Percentiles rank a stretch among this genome's conserved stretches.
Conservation (phyloP, 768 basidiomycete genomes). For the Kwoniella sp. region DNA sequence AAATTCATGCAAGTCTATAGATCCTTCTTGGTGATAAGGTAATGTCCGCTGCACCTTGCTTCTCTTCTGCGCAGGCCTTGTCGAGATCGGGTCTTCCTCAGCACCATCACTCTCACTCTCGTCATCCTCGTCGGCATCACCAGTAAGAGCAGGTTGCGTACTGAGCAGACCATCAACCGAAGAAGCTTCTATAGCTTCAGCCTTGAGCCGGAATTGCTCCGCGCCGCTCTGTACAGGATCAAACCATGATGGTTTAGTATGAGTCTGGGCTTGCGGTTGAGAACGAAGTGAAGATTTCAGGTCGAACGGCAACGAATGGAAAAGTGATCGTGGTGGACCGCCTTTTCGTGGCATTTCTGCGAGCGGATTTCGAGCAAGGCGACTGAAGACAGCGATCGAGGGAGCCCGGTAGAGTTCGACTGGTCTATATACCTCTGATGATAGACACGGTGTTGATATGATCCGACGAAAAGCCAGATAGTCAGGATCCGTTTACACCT, state of each 20-base stretch:
- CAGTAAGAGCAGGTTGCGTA: constrained; percentile 18
- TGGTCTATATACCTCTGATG: too few relatives aligned
- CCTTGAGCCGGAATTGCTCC: constrained; percentile 11
- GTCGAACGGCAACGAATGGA: constrained; percentile 43
- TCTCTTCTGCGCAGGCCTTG: background rate
- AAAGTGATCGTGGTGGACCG: constrained; percentile 34
- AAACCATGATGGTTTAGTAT: background rate
- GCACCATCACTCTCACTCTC: constrained; percentile 7
- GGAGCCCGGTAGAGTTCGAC: too few relatives aligned
- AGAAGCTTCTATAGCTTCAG: constrained; percentile 5
- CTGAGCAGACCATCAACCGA: constrained; percentile 5
- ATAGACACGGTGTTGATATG: too few relatives aligned
- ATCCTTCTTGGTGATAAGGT: background rate
- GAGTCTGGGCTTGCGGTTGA: constrained; percentile 4
- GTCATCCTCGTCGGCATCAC: constrained; percentile 15
- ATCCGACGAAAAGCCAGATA: too few relatives aligned
- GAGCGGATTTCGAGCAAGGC: too few relatives aligned
- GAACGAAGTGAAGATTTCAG: constrained; percentile 39
- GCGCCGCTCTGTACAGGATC: constrained; percentile 3
- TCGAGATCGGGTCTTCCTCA: background rate
- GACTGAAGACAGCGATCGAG: too few relatives aligned
- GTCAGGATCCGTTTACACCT: too few relatives aligned
- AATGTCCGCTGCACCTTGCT: background rate
- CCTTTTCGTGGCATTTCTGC: constrained; percentile 20
- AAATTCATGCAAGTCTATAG: background rate